Evolutionary conservation across 164 flowering plant species (phyloP).

Genomic region (Berberis thunbergii): DNA sequence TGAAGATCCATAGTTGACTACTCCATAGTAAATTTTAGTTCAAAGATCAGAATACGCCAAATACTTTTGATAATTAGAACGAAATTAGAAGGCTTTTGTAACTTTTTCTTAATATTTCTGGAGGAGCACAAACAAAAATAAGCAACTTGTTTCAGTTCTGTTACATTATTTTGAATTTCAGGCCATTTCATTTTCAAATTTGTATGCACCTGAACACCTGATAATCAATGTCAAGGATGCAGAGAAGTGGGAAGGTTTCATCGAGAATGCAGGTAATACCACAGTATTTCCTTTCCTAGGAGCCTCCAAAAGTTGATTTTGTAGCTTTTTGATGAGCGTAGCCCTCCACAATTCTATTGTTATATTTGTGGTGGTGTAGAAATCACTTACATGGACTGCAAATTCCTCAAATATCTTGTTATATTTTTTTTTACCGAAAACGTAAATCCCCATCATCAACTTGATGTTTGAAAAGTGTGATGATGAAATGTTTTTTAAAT

Average conservation of each 20-base stretch:
- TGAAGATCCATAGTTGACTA: no score
- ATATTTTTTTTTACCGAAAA: neutral
- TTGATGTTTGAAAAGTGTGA: neutral
- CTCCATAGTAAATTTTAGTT: no score
- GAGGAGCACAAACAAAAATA: no score
- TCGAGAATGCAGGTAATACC: conserved; percentile 88
- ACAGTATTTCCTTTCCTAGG: neutral
- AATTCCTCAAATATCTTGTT: neutral
- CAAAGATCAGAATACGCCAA: no score
- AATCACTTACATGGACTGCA: neutral
- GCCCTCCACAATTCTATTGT: neutral
- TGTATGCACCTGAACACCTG: conserved; percentile 95
- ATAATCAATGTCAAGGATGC: conserved; percentile 87
- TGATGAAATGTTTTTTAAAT: no score
- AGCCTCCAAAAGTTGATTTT: neutral
- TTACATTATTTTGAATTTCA: conserved; percentile 14
- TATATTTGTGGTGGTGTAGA: neutral
- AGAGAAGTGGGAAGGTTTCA: conserved; percentile 81
- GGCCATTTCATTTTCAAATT: conserved; percentile 90
- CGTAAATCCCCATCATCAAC: neutral
- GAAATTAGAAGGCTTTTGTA: no score
- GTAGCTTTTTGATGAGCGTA: neutral
- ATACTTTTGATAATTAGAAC: no score
- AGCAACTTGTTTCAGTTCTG: no score
- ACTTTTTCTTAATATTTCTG: no score